phyloP scores from a whole-genome alignment of 2,329 filamentous ascomycete genomes.

The Parafenestella ontariensis region DNA sequence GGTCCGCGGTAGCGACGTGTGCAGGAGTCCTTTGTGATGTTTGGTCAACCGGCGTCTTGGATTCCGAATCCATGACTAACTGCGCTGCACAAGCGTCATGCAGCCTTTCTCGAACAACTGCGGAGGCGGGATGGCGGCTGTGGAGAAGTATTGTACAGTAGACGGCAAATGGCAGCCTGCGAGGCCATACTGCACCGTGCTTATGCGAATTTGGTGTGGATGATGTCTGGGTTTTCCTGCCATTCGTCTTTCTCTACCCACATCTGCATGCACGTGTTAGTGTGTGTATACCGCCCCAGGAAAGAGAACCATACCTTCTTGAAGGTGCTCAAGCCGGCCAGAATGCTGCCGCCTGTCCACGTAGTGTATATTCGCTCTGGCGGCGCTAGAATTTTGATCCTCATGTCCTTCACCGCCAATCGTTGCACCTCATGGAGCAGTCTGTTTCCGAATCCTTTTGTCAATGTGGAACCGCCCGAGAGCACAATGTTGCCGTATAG shows the following conservation, averaged over 20 bases:
- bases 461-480: conserved; percentile 93
- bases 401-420: conserved; percentile 97
- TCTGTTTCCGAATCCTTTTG: conserved; percentile 94
- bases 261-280: conserved; percentile 70
- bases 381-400: conserved; percentile 98
- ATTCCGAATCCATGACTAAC: conserved; percentile 48
- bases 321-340: conserved; percentile 96
- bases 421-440: conserved; percentile 90
- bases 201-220: conserved; percentile 95
- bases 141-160: conserved; percentile 29
- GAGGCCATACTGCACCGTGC: conserved; percentile 21
- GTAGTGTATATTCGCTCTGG: conserved; percentile 98
- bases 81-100: conserved; percentile 37
- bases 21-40: conserved; percentile 28
- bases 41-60: conserved; percentile 30
- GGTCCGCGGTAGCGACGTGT: conserved; percentile 24
- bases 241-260: conserved; percentile 99
- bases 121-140: conserved; percentile 41
- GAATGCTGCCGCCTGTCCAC: conserved; percentile 97
- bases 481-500: conserved; percentile 97
- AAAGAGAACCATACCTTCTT: conserved; percentile 74
- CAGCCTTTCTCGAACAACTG: conserved; percentile 35
- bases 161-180: conserved; percentile 23
- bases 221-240: conserved; percentile 99
- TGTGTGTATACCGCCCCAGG: conserved; percentile 14